These are phyloP conservation scores for Leptographium procerum DNA, from an alignment of 2,329 filamentous ascomycete species.

Conservation along the genomic window DNA sequence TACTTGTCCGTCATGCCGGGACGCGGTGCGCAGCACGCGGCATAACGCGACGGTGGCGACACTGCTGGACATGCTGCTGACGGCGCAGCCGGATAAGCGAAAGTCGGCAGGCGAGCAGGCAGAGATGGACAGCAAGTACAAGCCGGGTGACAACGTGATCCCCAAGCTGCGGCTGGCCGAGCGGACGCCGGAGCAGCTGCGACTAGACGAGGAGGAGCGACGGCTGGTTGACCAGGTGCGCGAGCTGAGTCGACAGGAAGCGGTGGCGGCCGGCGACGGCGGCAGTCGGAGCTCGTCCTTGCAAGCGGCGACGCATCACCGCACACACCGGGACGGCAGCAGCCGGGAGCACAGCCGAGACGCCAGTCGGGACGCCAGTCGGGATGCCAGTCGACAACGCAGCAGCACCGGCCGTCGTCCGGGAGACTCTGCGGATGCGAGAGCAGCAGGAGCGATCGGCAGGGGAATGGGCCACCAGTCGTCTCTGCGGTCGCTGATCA, in stretches of 20 bases:
- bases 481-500: conserved; percentile 74
- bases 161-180: conserved; percentile 44
- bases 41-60: conserved; percentile 88
- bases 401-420: conserved; percentile 1
- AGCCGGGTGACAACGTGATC: conserved; percentile 69
- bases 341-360: too few species aligned
- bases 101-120: conserved; percentile 62
- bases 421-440: conserved; percentile 6
- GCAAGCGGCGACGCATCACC: neutral
- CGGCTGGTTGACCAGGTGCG: conserved; percentile 61
- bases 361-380: too few species aligned
- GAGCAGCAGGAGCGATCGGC: conserved; percentile 8
- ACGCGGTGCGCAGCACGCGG: conserved; percentile 71
- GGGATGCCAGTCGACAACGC: conserved; percentile 1
- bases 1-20: conserved; percentile 89
- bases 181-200: conserved; percentile 39
- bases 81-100: conserved; percentile 64
- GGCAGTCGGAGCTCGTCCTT: neutral
- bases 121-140: conserved; percentile 66
- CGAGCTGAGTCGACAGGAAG: conserved; percentile 61
- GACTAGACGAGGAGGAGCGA: conserved; percentile 54
- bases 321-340: neutral
- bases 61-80: conserved; percentile 76
- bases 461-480: conserved; percentile 79
- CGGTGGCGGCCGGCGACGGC: conserved; percentile 21